These are phyloP conservation scores for Lepidium didymum DNA, from an alignment of 345 rosid genomes.

Conservation along the genomic window DNA sequence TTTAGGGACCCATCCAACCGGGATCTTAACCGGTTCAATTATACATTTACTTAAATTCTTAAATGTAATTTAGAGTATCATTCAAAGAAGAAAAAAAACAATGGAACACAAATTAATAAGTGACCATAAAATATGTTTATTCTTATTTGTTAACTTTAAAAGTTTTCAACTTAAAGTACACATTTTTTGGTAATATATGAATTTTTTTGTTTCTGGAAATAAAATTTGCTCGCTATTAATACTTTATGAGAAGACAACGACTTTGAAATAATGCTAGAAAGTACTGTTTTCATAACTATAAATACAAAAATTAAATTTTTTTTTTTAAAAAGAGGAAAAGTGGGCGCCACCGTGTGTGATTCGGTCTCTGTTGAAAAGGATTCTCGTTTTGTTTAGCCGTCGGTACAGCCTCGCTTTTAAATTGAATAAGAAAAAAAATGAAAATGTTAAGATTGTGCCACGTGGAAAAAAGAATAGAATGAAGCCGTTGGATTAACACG, in stretches of 20 bases:
- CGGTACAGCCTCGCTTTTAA: constrained; percentile 42
- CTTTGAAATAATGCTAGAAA: neutral
- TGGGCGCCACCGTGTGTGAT: constrained; percentile 31
- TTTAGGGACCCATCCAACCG: neutral
- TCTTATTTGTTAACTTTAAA: too few species aligned
- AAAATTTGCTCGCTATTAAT: neutral
- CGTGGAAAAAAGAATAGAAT: constrained; percentile 2
- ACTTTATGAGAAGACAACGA: neutral
- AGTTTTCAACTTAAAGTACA: too few species aligned
- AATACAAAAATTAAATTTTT: too few species aligned
- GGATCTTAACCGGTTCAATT: neutral
- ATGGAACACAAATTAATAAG: too few species aligned
- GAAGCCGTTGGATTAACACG: constrained; percentile 23
- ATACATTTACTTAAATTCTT: too few species aligned
- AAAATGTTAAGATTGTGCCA: neutral
- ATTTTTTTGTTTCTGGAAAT: too few species aligned
- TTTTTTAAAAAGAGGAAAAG: neutral
- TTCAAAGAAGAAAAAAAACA: too few species aligned
- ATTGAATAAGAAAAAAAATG: too few species aligned
- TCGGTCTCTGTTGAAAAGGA: constrained; percentile 22
- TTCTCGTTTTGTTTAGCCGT: constrained; percentile 34
- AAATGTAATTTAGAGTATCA: too few species aligned
- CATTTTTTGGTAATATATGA: too few species aligned
- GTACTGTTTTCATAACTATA: neutral
- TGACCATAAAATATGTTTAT: too few species aligned